These are phyloP conservation scores for Euphorbia tirucalli DNA, from an alignment of 345 rosid genomes.

Conservation along the genomic window DNA sequence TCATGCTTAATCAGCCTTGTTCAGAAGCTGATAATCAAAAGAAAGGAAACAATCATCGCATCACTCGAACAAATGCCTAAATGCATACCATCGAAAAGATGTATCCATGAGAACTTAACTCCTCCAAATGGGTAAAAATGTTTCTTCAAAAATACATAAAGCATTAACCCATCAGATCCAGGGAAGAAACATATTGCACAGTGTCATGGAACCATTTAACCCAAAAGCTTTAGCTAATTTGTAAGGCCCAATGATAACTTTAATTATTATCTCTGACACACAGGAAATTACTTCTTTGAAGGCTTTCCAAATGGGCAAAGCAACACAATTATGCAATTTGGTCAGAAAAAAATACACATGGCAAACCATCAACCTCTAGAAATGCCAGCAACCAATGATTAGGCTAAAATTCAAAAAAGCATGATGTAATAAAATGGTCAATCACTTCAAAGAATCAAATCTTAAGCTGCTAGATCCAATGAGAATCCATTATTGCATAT, in stretches of 20 bases:
- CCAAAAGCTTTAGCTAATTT: too few species aligned
- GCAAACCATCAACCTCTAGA: background rate
- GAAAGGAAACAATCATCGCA: background rate
- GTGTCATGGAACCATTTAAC: too few species aligned
- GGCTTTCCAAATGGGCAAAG: background rate
- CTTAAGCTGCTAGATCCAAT: background rate
- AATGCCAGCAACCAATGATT: background rate
- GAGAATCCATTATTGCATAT: background rate
- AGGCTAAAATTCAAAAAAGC: background rate
- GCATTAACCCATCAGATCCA: slow-evolving; percentile 2
- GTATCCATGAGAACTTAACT: background rate
- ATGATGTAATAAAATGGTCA: background rate
- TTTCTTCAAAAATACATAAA: background rate
- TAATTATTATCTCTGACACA: too few species aligned
- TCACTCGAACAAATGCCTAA: background rate
- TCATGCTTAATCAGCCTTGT: background rate
- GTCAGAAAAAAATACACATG: background rate
- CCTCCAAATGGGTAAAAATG: background rate
- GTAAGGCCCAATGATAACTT: too few species aligned
- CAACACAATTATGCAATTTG: background rate
- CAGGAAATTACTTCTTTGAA: background rate
- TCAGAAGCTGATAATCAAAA: background rate
- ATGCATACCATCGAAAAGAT: background rate
- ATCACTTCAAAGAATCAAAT: background rate
- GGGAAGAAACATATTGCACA: background rate